Conservation (phyloP, 352 stramenopile genomes). For the Pythium coloratum region DNA sequence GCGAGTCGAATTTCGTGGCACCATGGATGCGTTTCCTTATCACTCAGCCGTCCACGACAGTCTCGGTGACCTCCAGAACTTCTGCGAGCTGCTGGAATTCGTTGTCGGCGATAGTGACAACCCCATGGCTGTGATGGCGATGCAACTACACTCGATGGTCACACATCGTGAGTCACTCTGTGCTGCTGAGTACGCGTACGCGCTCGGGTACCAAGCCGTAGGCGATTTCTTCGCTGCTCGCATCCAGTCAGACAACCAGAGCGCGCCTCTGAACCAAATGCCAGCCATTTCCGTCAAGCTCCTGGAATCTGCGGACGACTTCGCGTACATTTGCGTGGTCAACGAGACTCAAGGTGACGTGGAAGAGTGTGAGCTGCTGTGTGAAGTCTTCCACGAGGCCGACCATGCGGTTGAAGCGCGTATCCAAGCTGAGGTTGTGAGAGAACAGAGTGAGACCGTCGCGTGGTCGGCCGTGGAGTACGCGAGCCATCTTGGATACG, state of each 20-base stretch:
- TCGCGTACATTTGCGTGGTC: slow-evolving; percentile 8
- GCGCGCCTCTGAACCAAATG: not conserved
- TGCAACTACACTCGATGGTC: not conserved
- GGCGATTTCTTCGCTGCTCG: slow-evolving; percentile 5
- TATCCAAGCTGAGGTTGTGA: slow-evolving; percentile 18
- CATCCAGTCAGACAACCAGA: not conserved
- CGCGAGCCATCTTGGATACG: slow-evolving; percentile 26
- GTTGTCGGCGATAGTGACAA: not conserved
- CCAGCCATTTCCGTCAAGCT: not conserved
- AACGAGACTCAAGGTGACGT: slow-evolving; percentile 11
- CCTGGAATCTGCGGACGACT: slow-evolving; percentile 7
- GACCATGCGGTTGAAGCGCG: slow-evolving; percentile 11
- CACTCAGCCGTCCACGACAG: no score
- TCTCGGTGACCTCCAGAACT: no score
- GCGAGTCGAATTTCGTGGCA: no score
- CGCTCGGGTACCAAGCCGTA: slow-evolving; percentile 1
- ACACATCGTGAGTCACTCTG: slow-evolving; percentile 11
- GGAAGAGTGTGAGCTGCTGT: slow-evolving; percentile 5
- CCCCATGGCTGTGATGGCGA: not conserved
- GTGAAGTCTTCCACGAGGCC: slow-evolving; percentile 18
- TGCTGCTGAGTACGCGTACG: slow-evolving; percentile 21
- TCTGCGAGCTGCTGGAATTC: not conserved
- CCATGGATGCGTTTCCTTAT: no score
- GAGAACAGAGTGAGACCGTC: not conserved
- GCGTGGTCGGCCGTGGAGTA: slow-evolving; percentile 24